Base-by-base conservation (phyloP, 2,329 filamentous ascomycete species). In the Beauveria asiatica region DNA sequence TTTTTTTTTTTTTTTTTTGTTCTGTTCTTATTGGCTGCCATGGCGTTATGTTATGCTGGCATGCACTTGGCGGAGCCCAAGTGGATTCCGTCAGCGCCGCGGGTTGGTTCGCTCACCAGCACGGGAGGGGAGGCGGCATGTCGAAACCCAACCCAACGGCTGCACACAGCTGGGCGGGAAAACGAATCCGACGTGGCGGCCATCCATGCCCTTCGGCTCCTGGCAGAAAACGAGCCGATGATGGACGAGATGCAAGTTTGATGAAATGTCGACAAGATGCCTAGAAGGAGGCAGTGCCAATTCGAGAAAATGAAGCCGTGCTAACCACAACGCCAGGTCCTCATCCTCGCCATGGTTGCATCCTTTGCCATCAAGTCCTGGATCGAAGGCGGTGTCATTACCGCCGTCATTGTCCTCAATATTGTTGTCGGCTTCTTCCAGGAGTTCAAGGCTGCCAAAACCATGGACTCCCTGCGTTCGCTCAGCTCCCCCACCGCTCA, bases 341-440 rank as follows among this genome's bases (percentile, higher is more conserved):
- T 86, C 55, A 80, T 83, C 57, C 73, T 81, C 59, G 82, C 78
- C 60, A 85, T 84, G 80, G 76, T 73, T 48, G 79, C 83, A 57
- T 82, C 78, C 53, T 83, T 82, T 63, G 81, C 76, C 45, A 84
- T 84, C 61, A 70, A 76, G 62, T 83, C 82, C 11, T 85, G 77
- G 72, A 84, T 85, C 61, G 82, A 85, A 70, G 82, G 81, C 59
- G 81, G 80, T 64, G 83, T 85, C 57, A 78, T 85, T 57, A 74
- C 77, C 17, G 80, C 77, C 53, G 81, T 86, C 65, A 83, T 85
- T 64, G 60, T 76, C 39, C 74, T 86, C 61, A 85, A 85, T 67
- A 78, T 85, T 61, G 71, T 80, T 25, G 80, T 86, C 19, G 83
- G 74, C 21, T 76, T 76, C 63, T 67, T 73, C 8, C 74, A 76